These are phyloP conservation scores for Quambalaria eucalypti DNA, from an alignment of 1,284 basidiomycete species.

Conservation along the genomic window DNA sequence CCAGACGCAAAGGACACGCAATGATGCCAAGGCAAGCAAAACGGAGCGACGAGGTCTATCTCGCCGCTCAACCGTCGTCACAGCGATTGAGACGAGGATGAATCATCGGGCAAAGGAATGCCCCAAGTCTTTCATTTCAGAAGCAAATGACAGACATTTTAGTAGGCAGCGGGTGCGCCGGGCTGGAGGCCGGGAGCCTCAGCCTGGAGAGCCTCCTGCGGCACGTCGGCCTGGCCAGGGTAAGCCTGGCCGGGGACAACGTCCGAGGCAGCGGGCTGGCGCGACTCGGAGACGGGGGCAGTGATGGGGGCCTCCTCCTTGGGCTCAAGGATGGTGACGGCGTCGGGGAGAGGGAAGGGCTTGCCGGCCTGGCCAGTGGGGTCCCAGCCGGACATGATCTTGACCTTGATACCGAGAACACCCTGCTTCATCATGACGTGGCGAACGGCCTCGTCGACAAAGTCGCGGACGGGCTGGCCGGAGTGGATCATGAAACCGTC, in stretches of 20 bases:
- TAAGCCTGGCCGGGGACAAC: constrained; percentile 6
- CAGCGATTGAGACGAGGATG: too few species aligned
- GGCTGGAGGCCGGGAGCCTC: constrained; percentile 2
- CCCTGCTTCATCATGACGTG: constrained; percentile 98
- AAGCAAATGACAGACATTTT: too few species aligned
- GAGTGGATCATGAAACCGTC: constrained; percentile 99
- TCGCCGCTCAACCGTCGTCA: too few species aligned
- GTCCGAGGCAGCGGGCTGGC: constrained; percentile 25
- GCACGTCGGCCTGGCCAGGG: background rate
- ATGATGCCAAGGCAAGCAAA: too few species aligned
- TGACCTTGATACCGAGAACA: constrained; percentile 99
- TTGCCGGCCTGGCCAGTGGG: constrained; percentile 73
- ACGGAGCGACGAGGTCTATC: too few species aligned
- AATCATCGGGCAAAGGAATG: too few species aligned
- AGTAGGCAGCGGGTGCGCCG: constrained; percentile 1
- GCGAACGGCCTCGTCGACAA: constrained; percentile 93
- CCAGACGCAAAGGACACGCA: too few species aligned
- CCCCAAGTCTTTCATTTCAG: too few species aligned
- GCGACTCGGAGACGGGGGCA: constrained; percentile 42
- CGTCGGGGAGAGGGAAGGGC: constrained; percentile 88
- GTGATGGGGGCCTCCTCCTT: constrained; percentile 55
- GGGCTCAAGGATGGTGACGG: constrained; percentile 81
- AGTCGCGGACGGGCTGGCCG: constrained; percentile 93
- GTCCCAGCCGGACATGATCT: constrained; percentile 98
- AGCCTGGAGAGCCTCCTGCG: background rate